Conservation (phyloP, 75 land plant genomes). For the Adiantum capillusveneris region DNA sequence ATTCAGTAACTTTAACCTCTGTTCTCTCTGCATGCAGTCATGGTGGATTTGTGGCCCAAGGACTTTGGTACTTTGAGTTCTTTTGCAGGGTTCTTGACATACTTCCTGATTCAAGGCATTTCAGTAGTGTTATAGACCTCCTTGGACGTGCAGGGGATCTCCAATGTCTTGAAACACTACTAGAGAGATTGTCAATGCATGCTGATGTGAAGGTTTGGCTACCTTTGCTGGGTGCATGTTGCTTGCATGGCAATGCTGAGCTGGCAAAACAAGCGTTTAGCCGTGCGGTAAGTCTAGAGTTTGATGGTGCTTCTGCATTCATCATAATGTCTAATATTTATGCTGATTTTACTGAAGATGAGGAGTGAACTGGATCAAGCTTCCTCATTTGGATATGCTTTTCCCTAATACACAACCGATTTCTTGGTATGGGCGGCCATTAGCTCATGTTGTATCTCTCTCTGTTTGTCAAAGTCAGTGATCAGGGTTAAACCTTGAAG, state of each 20-base stretch:
- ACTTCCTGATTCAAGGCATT: conserved; percentile 27
- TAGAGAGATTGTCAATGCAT: conserved; percentile 27
- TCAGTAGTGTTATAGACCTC: conserved; percentile 31
- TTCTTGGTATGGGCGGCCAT: no score
- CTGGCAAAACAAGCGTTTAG: conserved; percentile 17
- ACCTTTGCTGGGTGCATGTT: conserved; percentile 32
- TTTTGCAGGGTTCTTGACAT: conserved; percentile 16
- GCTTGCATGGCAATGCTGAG: conserved; percentile 31
- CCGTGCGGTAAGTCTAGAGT: not conserved
- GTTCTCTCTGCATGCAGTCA: conserved; percentile 39
- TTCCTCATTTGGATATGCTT: no score
- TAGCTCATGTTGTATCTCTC: no score
- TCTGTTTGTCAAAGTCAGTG: no score
- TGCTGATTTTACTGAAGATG: not conserved
- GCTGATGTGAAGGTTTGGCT: conserved; percentile 34
- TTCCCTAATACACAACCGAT: no score
- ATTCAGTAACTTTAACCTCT: conserved; percentile 25
- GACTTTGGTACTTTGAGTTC: conserved; percentile 9
- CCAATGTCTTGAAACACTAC: conserved; percentile 23
- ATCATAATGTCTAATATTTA: not conserved
- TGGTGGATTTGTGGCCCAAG: conserved; percentile 22
- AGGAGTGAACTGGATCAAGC: no score
- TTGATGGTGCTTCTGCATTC: not conserved
- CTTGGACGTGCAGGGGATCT: conserved; percentile 26
- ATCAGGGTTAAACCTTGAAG: no score